A percentile compares a stretch with the other conserved stretches of the same genome.
Evolutionary conservation across 257 asterid species (phyloP).

Genomic region (Plantago elongata): DNA sequence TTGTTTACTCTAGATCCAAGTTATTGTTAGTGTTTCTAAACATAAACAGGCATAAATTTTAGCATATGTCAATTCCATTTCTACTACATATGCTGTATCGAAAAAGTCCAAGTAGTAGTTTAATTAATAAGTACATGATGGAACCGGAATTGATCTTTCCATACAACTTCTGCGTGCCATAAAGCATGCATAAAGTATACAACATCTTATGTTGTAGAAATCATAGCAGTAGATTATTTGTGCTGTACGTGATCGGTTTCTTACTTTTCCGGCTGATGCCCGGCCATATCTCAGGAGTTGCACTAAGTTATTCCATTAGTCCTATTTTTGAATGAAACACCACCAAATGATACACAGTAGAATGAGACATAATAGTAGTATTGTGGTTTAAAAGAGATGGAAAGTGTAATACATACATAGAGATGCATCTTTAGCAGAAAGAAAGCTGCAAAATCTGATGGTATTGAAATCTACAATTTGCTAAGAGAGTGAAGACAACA

Average conservation of each 20-base stretch:
- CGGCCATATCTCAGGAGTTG: too few species aligned
- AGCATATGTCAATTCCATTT: too few species aligned
- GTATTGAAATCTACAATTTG: neutral
- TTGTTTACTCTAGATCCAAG: conserved; percentile 21
- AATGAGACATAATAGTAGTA: neutral
- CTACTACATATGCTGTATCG: too few species aligned
- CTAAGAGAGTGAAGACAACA: conserved; percentile 2
- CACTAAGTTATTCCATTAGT: too few species aligned
- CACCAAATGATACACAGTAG: neutral
- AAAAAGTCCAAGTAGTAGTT: neutral
- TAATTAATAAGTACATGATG: neutral
- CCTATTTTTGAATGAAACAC: neutral
- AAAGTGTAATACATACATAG: neutral
- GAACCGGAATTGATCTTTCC: neutral
- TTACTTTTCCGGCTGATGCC: too few species aligned
- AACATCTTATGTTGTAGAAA: neutral
- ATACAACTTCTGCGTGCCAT: neutral
- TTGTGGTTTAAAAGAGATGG: neutral
- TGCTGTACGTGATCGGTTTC: too few species aligned
- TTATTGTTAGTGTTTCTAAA: neutral
- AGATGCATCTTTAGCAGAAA: neutral
- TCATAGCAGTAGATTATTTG: neutral
- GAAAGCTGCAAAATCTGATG: conserved; percentile 9
- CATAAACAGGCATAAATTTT: too few species aligned
- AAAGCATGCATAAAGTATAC: too few species aligned